phyloP scores from a whole-genome alignment of 352 stramenopile genomes.

The Phytopythium kandeliae region DNA sequence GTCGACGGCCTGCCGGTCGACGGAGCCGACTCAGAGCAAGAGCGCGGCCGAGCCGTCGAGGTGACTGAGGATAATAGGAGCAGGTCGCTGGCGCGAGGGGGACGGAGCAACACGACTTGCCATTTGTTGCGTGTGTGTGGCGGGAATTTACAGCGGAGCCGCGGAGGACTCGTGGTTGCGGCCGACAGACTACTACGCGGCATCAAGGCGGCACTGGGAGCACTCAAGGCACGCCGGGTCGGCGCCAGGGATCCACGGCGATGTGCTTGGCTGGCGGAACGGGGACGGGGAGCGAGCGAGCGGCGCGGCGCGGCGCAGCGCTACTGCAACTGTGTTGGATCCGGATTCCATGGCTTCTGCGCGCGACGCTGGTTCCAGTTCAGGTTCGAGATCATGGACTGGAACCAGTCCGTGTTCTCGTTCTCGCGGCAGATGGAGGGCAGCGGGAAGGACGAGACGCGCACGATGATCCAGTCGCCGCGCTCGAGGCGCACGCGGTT shows the following conservation, averaged over 20 bases:
- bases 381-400: slow-evolving; percentile 90
- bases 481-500: slow-evolving; percentile 83
- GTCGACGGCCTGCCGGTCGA: too few species aligned
- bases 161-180: background rate
- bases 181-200: slow-evolving; percentile 3
- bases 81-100: too few species aligned
- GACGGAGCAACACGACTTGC: too few species aligned
- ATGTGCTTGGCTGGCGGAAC: background rate
- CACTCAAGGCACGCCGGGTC: background rate
- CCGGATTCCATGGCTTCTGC: slow-evolving; percentile 70
- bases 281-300: background rate
- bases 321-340: background rate
- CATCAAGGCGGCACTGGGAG: slow-evolving; percentile 1
- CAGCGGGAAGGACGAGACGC: slow-evolving; percentile 84
- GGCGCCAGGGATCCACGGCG: background rate
- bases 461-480: slow-evolving; percentile 82
- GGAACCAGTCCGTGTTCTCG: slow-evolving; percentile 91
- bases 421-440: slow-evolving; percentile 84
- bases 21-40: too few species aligned
- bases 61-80: too few species aligned
- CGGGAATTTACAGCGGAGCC: slow-evolving; percentile 8
- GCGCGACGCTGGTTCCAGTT: slow-evolving; percentile 89
- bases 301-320: background rate
- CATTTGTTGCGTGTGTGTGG: background rate
- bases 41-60: too few species aligned